phyloP scores from a whole-genome alignment of 306 rosid species.

The Cicer yamashitae region DNA sequence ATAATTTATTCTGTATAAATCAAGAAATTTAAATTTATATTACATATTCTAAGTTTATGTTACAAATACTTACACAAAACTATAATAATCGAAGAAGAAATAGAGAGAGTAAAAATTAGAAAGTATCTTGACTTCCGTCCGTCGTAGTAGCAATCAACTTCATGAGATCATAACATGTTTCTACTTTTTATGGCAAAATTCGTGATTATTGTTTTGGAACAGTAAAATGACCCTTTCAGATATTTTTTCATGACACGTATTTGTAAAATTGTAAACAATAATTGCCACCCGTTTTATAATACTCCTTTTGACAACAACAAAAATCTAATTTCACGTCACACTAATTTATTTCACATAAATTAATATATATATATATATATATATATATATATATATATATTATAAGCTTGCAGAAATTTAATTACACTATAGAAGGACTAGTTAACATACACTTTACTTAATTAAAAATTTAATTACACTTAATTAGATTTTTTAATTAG shows the following conservation, averaged over 20 bases:
- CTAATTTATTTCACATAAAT: neutral
- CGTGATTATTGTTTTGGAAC: neutral
- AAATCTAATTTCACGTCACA: neutral
- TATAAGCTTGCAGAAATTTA: too few relatives aligned
- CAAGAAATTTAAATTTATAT: too few relatives aligned
- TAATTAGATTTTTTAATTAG: too few relatives aligned
- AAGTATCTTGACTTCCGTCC: neutral
- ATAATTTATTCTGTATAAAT: too few relatives aligned
- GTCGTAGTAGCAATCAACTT: conserved; percentile 9
- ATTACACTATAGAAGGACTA: too few relatives aligned
- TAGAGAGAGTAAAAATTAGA: too few relatives aligned
- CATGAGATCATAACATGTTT: conserved; percentile 29
- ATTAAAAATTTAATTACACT: too few relatives aligned
- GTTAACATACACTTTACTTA: too few relatives aligned
- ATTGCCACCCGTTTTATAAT: conserved; percentile 1
- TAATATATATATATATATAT: neutral
- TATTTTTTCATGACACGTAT: neutral
- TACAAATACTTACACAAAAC: too few relatives aligned
- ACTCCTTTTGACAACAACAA: neutral
- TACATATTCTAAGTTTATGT: too few relatives aligned
- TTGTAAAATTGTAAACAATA: neutral
- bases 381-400: too few relatives aligned
- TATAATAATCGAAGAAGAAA: too few relatives aligned
- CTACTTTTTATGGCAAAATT: conserved; percentile 1
- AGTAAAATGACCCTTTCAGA: neutral